phyloP scores from a whole-genome alignment of 768 basidiomycete genomes.

The Auricularia sp. region DNA sequence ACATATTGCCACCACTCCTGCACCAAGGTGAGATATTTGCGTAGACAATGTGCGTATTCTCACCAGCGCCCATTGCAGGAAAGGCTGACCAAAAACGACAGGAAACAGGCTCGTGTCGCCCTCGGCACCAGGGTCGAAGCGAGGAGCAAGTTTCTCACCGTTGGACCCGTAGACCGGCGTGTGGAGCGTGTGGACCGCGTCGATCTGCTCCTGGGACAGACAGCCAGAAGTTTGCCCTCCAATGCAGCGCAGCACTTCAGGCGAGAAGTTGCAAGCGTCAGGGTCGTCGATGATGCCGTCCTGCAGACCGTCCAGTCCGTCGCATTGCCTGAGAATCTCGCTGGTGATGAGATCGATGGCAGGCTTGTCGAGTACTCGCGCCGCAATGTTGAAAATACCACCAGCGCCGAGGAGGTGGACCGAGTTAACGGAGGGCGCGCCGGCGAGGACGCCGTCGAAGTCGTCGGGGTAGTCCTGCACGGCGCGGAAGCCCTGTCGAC shows the following conservation, averaged over 20 bases:
- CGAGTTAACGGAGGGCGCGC: constrained; percentile 20
- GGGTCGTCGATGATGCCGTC: constrained; percentile 23
- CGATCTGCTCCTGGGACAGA: constrained; percentile 18
- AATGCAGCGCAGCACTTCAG: constrained; percentile 19
- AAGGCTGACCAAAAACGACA: neutral
- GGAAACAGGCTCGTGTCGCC: neutral
- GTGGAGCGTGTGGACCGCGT: constrained; percentile 18
- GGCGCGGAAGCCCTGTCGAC: constrained; percentile 20
- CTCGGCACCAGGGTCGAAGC: constrained; percentile 21
- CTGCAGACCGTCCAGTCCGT: constrained; percentile 20
- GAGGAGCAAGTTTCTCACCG: constrained; percentile 15
- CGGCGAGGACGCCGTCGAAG: constrained; percentile 24
- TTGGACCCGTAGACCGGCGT: constrained; percentile 17
- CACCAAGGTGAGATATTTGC: no score
- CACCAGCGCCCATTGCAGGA: no score
- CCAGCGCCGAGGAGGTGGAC: no score
- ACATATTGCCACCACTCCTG: neutral
- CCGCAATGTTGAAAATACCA: no score
- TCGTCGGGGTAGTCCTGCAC: constrained; percentile 22
- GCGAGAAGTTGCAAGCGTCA: constrained; percentile 18
- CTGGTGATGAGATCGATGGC: constrained; percentile 16
- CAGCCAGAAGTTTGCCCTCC: constrained; percentile 10
- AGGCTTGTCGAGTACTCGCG: no score
- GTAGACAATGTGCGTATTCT: no score
- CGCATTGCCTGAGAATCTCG: constrained; percentile 23